Evolutionary conservation across 2,329 filamentous ascomycete species (phyloP), one percentile per base, ranked within the genome.

Genomic region (Arthrinium phaeospermum): DNA sequence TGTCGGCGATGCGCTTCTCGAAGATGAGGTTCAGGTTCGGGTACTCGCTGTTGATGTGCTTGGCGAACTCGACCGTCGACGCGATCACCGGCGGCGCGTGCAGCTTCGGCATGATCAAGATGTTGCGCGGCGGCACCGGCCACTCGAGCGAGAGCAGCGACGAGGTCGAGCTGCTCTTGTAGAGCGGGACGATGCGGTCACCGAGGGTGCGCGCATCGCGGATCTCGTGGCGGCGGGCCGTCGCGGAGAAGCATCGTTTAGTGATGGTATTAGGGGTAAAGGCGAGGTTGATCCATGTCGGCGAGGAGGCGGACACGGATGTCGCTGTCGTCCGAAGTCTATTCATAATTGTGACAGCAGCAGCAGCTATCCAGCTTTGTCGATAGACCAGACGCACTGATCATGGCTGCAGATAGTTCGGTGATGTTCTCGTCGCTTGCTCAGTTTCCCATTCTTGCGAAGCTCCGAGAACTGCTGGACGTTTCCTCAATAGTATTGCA

Each of bases 1-100:
- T 87, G 7, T 88, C 81, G 3, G 96, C 95, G 22, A 95, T 90
- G 68, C 91, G 87, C 3, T 89, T 91, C 82, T 98, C 96, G 76
- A 98, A 91, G 14, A 98, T 90, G 68, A 98, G 87, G 78, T 94
- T 93, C 74, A 95, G 90, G 70, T 90, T 89, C 0, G 94, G 92
- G 81, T 98, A 98, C 73, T 94, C 94, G 74, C 86, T 87, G 76
- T 91, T 90, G 72, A 98, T 89, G 82, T 98, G 93, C 76, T 89
- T 92, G 75, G 88, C 88, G 74, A 91, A 90, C 73, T 85, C 83
- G 75, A 89, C 79, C 37, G 88, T 87, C 2, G 88, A 87, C 22
- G 84, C 80, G 22, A 85, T 85, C 22, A 90, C 89, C 14, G 87
- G 83, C 0, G 87, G 85, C 0, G 88, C 86, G 74, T 87, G 87